Evolutionary conservation across 1,139 yeast genomes (phyloP), one percentile per base, ranked within the genome.

Genomic region (Kodamaea alishanica): DNA sequence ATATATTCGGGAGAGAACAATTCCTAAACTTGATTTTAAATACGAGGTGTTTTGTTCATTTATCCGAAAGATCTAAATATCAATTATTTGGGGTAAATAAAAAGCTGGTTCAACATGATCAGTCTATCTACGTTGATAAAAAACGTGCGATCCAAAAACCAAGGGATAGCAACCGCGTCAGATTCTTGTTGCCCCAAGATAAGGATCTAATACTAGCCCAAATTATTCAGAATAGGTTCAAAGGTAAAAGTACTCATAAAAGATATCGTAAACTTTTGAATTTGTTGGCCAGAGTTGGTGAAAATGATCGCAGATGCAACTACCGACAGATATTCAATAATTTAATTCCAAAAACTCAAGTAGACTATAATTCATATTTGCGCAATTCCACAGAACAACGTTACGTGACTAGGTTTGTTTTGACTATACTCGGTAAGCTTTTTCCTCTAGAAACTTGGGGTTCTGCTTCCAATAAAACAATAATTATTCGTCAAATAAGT

Each of bases 361-460:
- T 39, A 1, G 40, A 37, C 2, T 31, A 35, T 7, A 30, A 40
- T 6, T 37, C 45, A 22, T 50, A 61, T 23, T 48, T 57, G 12
- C 52, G 52, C 29, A 54, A 39, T 22, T 53, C 65, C 0, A 54
- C 67, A 1, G 42, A 55, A 2, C 48, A 55, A 23, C 44, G 48
- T 8, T 33, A 44, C 0, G 77, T 82, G 0, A 48, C 69, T 0
- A 58, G 52, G 33, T 74, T 77, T 45, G 52, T 75, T 1, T 48
- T 71, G 2, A 51, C 65, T 0, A 42, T 77, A 0, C 41, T 76
- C 4, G 75, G 73, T 6, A 71, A 67, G 38, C 43, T 83, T 0
- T 60, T 84, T 26, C 88, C 92, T 0, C 31, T 54, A 2, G 67
- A 63, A 7, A 48, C 75, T 2, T 75, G 84, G 66, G 96, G 96